These are phyloP conservation scores for Orobanche coerulescens DNA, from an alignment of 257 asterid genomes.

Conservation along the genomic window DNA sequence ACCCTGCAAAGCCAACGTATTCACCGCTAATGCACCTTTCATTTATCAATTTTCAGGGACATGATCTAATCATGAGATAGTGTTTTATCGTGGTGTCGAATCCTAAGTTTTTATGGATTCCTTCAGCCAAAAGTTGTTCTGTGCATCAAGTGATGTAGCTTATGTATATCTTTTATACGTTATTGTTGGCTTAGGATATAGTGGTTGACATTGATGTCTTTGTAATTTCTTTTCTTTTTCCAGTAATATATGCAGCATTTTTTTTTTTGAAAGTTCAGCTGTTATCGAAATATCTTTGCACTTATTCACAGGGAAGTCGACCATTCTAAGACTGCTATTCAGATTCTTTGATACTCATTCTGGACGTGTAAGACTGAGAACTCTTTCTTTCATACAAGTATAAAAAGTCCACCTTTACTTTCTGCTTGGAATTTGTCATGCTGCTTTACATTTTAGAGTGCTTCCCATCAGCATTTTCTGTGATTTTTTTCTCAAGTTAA, in stretches of 20 bases:
- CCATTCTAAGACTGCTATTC: constrained; percentile 90
- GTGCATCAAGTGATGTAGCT: constrained; percentile 6
- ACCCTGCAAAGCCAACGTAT: neutral
- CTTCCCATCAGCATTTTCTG: constrained; percentile 1
- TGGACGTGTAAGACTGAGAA: constrained; percentile 57
- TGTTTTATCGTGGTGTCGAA: too few species aligned
- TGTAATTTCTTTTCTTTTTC: constrained; percentile 2
- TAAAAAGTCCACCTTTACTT: neutral
- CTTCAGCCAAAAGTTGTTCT: constrained; percentile 1
- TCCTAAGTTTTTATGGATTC: too few species aligned
- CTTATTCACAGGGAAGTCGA: constrained; percentile 72
- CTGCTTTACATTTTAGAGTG: constrained; percentile 11
- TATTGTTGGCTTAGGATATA: constrained; percentile 16
- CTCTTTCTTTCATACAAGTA: constrained; percentile 5
- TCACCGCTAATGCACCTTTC: too few species aligned
- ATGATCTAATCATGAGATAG: too few species aligned
- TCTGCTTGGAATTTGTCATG: constrained; percentile 9
- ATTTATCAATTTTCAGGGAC: too few species aligned
- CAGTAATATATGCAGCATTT: neutral
- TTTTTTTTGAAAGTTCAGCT: neutral
- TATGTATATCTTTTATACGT: neutral
- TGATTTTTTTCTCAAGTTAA: constrained; percentile 6
- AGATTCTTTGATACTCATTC: constrained; percentile 78
- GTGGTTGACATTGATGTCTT: constrained; percentile 16
- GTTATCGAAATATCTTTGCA: constrained; percentile 12